These are phyloP conservation scores for Neonectria ditissima DNA, from an alignment of 2,329 filamentous ascomycete species.

Conservation along the genomic window DNA sequence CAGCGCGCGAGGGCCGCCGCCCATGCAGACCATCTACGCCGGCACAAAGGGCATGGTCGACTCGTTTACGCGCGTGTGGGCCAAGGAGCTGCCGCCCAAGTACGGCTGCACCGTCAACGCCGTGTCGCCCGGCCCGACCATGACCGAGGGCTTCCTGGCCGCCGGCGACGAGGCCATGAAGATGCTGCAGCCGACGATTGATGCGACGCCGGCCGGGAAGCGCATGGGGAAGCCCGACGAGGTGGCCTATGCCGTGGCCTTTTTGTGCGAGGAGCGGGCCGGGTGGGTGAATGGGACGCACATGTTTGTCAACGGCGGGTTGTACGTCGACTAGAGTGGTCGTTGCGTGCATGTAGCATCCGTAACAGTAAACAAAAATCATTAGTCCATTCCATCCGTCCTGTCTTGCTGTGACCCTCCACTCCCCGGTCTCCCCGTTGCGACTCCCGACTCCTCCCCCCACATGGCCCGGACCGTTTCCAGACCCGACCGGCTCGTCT, in stretches of 20 bases:
- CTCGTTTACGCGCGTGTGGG: constrained; percentile 58
- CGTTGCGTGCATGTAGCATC: not conserved
- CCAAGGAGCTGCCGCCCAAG: constrained; percentile 49
- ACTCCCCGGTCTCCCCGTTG: constrained; percentile 11
- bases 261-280: constrained; percentile 57
- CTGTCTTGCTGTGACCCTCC: constrained; percentile 7
- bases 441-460: constrained; percentile 17
- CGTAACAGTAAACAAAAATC: not conserved
- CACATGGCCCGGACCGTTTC: constrained; percentile 14
- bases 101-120: constrained; percentile 30
- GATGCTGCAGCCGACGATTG: constrained; percentile 55
- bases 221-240: constrained; percentile 58
- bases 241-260: constrained; percentile 59
- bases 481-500: constrained; percentile 7
- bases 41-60: constrained; percentile 64
- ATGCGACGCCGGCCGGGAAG: constrained; percentile 55
- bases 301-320: constrained; percentile 44
- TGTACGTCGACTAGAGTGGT: constrained; percentile 29
- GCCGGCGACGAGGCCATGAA: constrained; percentile 49
- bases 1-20: constrained; percentile 49
- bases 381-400: too few species aligned
- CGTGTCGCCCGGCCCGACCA: constrained; percentile 43
- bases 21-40: constrained; percentile 58
- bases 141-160: constrained; percentile 52
- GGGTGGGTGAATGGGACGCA: constrained; percentile 60